Base-by-base conservation (phyloP, 768 basidiomycete genomes). In the Harrya chromipes region DNA sequence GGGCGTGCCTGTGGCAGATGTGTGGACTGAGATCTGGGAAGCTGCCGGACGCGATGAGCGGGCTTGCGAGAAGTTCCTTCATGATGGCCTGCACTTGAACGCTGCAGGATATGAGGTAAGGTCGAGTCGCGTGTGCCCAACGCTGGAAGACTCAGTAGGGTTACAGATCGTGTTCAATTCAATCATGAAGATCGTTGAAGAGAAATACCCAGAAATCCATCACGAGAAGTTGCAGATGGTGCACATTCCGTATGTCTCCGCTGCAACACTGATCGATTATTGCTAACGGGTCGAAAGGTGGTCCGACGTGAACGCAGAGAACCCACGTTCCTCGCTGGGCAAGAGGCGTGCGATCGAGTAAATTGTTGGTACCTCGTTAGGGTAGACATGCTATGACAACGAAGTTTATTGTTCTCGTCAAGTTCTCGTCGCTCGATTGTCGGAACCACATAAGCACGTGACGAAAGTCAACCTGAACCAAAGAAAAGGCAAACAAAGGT, bases 41-140 rank as follows among this genome's bases (percentile, higher is more conserved):
- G 82, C 76, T 6, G 82, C 85, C n/a, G 88, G 82, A 0, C 68
- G 78, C 53, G 71, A 80, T 7, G 82, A 85, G 62, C 65, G 68
- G 24, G 71, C 70, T 2, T 68, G 90, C 42, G 72, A 68, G 23
- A 68, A 58, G 38, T 86, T 76, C 60, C 65, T 90, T 46, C 68
- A 62, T 36, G 94, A 97, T 62, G 94, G 94, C 2, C 68, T 97
- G 43, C 94, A 97, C 67, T 68, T 92, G 59, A 90, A 79, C 46
- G 73, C 66, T n/a, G 76, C 69, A 2, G 94, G 90, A 20, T 94
- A 94, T 58, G 64, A 76, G 65, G 88, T 90, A 59, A 60, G 82
- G 63, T 21, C 46, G 16, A 39, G 6, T 33, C 33, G 33, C 2
- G 31, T 14, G 31, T 11, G 31, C 31, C 13, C 6, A 16, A 6